A percentile compares a stretch with the other conserved stretches of the same genome.
phyloP scores from a whole-genome alignment of 352 stramenopile species.

The Pythium apleroticum region DNA sequence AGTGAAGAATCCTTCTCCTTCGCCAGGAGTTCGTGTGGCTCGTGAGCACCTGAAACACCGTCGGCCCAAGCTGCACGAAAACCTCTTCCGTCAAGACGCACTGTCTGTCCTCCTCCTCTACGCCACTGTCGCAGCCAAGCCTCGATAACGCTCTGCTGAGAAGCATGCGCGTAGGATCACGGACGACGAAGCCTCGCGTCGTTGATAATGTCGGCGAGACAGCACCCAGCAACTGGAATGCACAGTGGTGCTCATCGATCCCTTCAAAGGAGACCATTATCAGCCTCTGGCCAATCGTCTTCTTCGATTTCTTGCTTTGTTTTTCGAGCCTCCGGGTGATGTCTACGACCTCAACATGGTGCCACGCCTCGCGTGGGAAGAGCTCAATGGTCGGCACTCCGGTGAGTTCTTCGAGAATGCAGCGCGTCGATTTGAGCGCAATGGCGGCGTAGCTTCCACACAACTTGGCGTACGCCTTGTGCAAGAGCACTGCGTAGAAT shows the following conservation, averaged over 20 bases:
- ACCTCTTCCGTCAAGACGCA: neutral
- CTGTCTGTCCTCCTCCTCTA: neutral
- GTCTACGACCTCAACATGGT: neutral
- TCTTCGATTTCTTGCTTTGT: neutral
- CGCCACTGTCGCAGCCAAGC: neutral
- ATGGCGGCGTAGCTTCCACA: constrained; percentile 41
- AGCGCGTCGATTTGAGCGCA: constrained; percentile 24
- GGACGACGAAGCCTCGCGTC: neutral
- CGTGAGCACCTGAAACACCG: neutral
- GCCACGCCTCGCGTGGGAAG: neutral
- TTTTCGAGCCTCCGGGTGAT: neutral
- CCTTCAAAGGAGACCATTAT: constrained; percentile 29
- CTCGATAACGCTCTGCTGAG: neutral
- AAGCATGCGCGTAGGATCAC: constrained; percentile 1
- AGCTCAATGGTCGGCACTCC: constrained; percentile 26
- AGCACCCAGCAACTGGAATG: constrained; percentile 24
- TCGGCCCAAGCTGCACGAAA: neutral
- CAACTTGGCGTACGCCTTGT: constrained; percentile 65
- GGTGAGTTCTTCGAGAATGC: constrained; percentile 45
- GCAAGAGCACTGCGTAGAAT: constrained; percentile 39
- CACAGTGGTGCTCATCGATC: constrained; percentile 29
- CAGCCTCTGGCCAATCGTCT: neutral
- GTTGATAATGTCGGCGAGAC: neutral
- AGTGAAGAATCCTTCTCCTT: neutral
- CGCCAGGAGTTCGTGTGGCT: constrained; percentile 7